phyloP scores from a whole-genome alignment of 2,329 filamentous ascomycete genomes.

The Clarireedia monteithiana region DNA sequence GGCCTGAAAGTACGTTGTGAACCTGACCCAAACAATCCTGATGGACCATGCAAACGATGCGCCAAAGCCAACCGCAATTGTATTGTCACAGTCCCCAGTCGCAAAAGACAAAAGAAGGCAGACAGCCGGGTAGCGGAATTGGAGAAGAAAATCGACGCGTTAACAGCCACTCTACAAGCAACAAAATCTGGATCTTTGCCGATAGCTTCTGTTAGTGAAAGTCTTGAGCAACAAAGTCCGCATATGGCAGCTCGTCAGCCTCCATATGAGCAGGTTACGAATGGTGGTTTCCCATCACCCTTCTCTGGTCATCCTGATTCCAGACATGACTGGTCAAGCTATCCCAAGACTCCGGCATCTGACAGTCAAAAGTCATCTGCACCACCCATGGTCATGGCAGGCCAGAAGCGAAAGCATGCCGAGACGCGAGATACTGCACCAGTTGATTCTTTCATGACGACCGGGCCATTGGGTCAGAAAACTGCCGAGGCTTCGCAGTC shows the following conservation, averaged over 20 bases:
- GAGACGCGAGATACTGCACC: constrained; percentile 18
- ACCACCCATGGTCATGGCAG: constrained; percentile 29
- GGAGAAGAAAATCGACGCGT: constrained; percentile 36
- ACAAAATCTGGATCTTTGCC: constrained; percentile 17
- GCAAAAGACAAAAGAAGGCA: constrained; percentile 37
- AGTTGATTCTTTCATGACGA: constrained; percentile 5
- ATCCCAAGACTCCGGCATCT: constrained; percentile 22
- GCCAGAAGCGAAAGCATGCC: constrained; percentile 29
- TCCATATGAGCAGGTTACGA: constrained; percentile 29
- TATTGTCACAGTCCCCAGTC: constrained; percentile 33
- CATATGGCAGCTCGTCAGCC: constrained; percentile 11
- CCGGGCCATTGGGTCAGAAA: background rate
- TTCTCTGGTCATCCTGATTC: constrained; percentile 18
- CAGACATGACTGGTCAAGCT: constrained; percentile 22
- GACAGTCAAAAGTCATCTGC: constrained; percentile 18
- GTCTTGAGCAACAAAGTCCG: constrained; percentile 7
- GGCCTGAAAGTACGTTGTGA: constrained; percentile 37
- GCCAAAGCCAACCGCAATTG: constrained; percentile 33
- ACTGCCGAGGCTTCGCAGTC: background rate
- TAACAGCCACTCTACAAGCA: constrained; percentile 32
- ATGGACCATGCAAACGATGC: constrained; percentile 34
- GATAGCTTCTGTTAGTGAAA: constrained; percentile 8
- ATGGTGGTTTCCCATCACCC: constrained; percentile 22
- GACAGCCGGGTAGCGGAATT: constrained; percentile 37
- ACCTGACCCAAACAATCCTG: constrained; percentile 27